Base-by-base conservation (phyloP, 306 rosid species). In the Vigna hirtella region DNA sequence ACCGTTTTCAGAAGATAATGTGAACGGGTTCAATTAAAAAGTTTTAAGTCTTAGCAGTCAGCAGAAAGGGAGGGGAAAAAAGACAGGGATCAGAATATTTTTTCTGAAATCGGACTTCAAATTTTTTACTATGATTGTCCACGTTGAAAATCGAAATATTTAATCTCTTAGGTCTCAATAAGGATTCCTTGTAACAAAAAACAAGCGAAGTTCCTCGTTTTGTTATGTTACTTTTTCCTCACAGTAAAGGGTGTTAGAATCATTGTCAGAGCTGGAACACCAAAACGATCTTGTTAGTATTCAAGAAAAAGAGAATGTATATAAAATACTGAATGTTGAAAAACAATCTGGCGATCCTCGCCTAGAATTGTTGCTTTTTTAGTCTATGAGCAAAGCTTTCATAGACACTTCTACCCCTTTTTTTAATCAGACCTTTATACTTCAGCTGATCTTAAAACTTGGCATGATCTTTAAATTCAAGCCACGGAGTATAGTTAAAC, bases 131-230 rank as follows among this genome's bases (percentile, higher is more conserved):
- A 32, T 61, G 55, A 7, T 70, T 42, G 55, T 22, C 66, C 38
- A 55, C 30, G 24, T 38, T 14, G 40, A 63, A 28, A 74, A 17
- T 74, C 18, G 34, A 56, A 30, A 61, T 47, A 30, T 74, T 74
- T 17, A 47, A 48, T 22, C 18, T 61, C 71, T 18, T 59, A 28
- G 16, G 14, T 47, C 71, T 13, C 45, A 28, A 42, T 20, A 53
- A 72, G 42, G 53, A 40, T 56, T 72, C 14, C 11, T 10, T 52
- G 36, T 51, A 18, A 38, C 34, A 72, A 5, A 2, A 34, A 52
- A 55, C 52, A 36, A 14, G 38, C 20, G 65, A 78, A 77, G 51
- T 17, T 20, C 49, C 59, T 24, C 38, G 49, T 70, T 28, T 66
- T 66, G 30, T 66, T 52, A 8, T 10, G 34, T 24, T 24, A 9